Evolutionary conservation across 805 yeast genomes (phyloP).

Genomic region (Kuraishia ogatae): DNA sequence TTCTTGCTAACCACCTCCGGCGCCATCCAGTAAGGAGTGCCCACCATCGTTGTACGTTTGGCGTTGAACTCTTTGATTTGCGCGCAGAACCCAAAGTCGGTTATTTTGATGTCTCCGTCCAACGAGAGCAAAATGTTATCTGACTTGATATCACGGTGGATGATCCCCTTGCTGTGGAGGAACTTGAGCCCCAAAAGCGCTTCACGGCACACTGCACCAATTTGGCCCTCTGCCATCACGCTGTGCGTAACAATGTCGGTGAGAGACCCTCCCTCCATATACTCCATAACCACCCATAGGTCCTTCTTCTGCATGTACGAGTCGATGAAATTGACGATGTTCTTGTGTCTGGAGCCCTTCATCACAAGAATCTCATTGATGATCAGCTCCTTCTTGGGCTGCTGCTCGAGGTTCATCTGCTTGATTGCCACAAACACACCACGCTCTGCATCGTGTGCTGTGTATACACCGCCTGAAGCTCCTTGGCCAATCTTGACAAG

Average conservation of each 20-base stretch:
- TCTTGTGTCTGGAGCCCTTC: slow-evolving; percentile 92
- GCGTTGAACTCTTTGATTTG: slow-evolving; percentile 73
- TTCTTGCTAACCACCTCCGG: slow-evolving; percentile 95
- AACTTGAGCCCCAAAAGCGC: slow-evolving; percentile 88
- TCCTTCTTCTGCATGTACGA: slow-evolving; percentile 80
- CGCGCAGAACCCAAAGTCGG: slow-evolving; percentile 96
- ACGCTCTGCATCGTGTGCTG: slow-evolving; percentile 59
- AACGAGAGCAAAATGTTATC: slow-evolving; percentile 86
- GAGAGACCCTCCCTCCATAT: slow-evolving; percentile 97
- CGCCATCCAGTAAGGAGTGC: slow-evolving; percentile 99
- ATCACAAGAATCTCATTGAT: slow-evolving; percentile 93
- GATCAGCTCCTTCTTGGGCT: slow-evolving; percentile 90
- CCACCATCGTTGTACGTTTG: slow-evolving; percentile 97
- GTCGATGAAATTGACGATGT: slow-evolving; percentile 90
- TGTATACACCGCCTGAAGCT: slow-evolving; percentile 95
- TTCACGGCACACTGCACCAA: slow-evolving; percentile 84
- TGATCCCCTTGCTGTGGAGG: slow-evolving; percentile 84
- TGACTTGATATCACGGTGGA: slow-evolving; percentile 94
- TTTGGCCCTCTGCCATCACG: slow-evolving; percentile 75
- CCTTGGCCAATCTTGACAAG: slow-evolving; percentile 93
- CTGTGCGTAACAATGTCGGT: slow-evolving; percentile 94
- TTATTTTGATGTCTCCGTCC: slow-evolving; percentile 80
- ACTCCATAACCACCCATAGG: slow-evolving; percentile 99
- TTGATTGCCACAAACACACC: slow-evolving; percentile 79
- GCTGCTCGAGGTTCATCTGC: slow-evolving; percentile 87